These are phyloP conservation scores for Aspergillus piperis DNA, from an alignment of 2,329 filamentous ascomycete genomes.

Conservation along the genomic window DNA sequence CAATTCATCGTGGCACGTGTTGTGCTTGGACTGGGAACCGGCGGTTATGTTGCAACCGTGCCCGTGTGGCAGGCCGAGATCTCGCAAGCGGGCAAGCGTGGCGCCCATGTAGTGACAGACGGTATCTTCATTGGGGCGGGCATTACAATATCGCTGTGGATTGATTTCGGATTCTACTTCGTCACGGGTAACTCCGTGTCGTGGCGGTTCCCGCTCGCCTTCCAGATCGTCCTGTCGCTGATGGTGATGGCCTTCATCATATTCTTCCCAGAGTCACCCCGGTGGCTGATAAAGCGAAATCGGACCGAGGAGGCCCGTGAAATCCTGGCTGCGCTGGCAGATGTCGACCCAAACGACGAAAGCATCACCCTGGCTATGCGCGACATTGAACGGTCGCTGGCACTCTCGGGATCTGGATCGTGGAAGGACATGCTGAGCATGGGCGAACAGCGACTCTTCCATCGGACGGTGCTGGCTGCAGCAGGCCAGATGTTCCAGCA, in stretches of 20 bases:
- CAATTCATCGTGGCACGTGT: slow-evolving; percentile 51
- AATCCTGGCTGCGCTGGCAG: slow-evolving; percentile 43
- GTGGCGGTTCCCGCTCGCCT: slow-evolving; percentile 47
- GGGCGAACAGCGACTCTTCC: slow-evolving; percentile 38
- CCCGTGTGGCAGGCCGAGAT: slow-evolving; percentile 50
- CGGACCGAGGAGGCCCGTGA: slow-evolving; percentile 37
- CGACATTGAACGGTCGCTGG: slow-evolving; percentile 44
- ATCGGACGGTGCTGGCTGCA: slow-evolving; percentile 37
- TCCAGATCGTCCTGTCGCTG: slow-evolving; percentile 39
- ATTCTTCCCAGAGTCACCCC: slow-evolving; percentile 43
- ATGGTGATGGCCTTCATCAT: slow-evolving; percentile 38
- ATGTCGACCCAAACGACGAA: slow-evolving; percentile 44
- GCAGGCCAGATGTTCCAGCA: slow-evolving; percentile 40
- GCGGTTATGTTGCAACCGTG: slow-evolving; percentile 49
- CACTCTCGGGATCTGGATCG: slow-evolving; percentile 37
- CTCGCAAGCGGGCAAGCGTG: slow-evolving; percentile 46
- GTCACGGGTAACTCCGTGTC: slow-evolving; percentile 40
- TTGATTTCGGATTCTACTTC: slow-evolving; percentile 49
- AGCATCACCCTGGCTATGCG: slow-evolving; percentile 41
- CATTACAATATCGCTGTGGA: slow-evolving; percentile 51
- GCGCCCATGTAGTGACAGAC: slow-evolving; percentile 54
- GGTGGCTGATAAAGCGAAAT: slow-evolving; percentile 51
- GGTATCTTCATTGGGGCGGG: slow-evolving; percentile 51
- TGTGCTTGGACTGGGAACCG: slow-evolving; percentile 47
- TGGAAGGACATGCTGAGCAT: slow-evolving; percentile 43